Conservation (phyloP, 2,329 filamentous ascomycete genomes). For the Hypoxylon sp. region DNA sequence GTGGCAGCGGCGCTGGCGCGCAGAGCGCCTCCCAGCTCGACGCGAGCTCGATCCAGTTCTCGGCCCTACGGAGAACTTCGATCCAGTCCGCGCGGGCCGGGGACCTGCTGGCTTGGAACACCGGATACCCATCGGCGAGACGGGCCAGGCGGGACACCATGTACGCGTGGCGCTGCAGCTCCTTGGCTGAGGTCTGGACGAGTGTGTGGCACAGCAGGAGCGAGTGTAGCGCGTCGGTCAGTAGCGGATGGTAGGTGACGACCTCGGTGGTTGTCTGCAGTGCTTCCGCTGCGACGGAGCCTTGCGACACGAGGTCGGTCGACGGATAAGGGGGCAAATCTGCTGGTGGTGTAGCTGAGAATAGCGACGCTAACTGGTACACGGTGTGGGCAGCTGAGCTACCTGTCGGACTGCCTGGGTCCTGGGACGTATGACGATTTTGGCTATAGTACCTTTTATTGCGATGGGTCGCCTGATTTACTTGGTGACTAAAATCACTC, state of each 20-base stretch:
- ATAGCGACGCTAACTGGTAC: constrained; percentile 71
- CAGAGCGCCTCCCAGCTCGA: constrained; percentile 79
- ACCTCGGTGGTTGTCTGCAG: constrained; percentile 63
- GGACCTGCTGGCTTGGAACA: constrained; percentile 79
- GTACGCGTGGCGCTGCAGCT: constrained; percentile 81
- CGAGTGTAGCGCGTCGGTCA: constrained; percentile 82
- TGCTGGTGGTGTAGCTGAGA: constrained; percentile 73
- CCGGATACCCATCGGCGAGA: constrained; percentile 81
- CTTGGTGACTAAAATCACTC: constrained; percentile 67
- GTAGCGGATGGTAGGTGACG: constrained; percentile 83
- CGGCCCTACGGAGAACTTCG: constrained; percentile 74
- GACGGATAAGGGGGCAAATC: constrained; percentile 76
- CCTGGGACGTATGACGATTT: constrained; percentile 58
- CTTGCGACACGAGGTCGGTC: constrained; percentile 51
- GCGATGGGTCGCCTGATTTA: constrained; percentile 63
- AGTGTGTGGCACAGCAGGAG: constrained; percentile 83
- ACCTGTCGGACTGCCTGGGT: constrained; percentile 50
- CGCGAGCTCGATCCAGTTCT: constrained; percentile 76
- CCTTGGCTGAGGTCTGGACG: constrained; percentile 80
- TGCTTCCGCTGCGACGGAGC: constrained; percentile 46
- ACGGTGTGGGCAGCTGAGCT: constrained; percentile 53
- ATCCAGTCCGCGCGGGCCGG: constrained; percentile 84
- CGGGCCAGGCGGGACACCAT: constrained; percentile 82
- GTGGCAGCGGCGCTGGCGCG: constrained; percentile 66
- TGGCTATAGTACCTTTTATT: constrained; percentile 48